Evolutionary conservation across 1,284 basidiomycete species (phyloP).

Genomic region (Mycena sp.): DNA sequence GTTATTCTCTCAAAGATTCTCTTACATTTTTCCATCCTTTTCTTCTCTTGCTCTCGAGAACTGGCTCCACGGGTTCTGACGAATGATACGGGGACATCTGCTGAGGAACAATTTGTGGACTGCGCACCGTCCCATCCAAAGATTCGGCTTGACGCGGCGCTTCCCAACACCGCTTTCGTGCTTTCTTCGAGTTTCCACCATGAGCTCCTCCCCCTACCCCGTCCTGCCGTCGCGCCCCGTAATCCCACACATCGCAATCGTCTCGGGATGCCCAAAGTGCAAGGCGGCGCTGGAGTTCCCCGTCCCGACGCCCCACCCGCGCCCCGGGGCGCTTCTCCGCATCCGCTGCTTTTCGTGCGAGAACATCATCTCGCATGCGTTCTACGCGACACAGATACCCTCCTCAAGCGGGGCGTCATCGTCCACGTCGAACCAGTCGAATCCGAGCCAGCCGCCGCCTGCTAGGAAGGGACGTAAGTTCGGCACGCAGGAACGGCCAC

Average conservation of each 20-base stretch:
- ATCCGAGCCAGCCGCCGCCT: slow-evolving; percentile 23
- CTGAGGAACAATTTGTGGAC: slow-evolving; percentile 11
- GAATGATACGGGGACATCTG: background rate
- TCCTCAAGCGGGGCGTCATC: slow-evolving; percentile 29
- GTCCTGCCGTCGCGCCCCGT: slow-evolving; percentile 61
- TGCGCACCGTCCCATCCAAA: slow-evolving; percentile 3
- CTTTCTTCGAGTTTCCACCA: slow-evolving; percentile 19
- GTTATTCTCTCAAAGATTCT: too few relatives aligned
- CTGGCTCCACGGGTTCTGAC: background rate
- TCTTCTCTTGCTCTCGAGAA: too few relatives aligned
- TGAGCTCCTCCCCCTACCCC: slow-evolving; percentile 18
- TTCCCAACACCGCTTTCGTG: slow-evolving; percentile 22
- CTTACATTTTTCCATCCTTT: too few relatives aligned
- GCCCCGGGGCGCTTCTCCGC: slow-evolving; percentile 70
- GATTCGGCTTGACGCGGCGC: slow-evolving; percentile 23
- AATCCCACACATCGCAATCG: slow-evolving; percentile 69
- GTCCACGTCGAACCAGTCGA: slow-evolving; percentile 23
- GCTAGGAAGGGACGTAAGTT: slow-evolving; percentile 69
- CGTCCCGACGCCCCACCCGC: slow-evolving; percentile 71
- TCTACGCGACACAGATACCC: slow-evolving; percentile 70
- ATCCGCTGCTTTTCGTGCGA: slow-evolving; percentile 79
- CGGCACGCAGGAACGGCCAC: slow-evolving; percentile 88
- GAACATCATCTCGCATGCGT: slow-evolving; percentile 64
- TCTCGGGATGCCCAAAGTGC: slow-evolving; percentile 74
- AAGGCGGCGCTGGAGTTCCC: slow-evolving; percentile 76